Evolutionary conservation across 257 asterid species (phyloP).

Genomic region (Verbascum thapsus): DNA sequence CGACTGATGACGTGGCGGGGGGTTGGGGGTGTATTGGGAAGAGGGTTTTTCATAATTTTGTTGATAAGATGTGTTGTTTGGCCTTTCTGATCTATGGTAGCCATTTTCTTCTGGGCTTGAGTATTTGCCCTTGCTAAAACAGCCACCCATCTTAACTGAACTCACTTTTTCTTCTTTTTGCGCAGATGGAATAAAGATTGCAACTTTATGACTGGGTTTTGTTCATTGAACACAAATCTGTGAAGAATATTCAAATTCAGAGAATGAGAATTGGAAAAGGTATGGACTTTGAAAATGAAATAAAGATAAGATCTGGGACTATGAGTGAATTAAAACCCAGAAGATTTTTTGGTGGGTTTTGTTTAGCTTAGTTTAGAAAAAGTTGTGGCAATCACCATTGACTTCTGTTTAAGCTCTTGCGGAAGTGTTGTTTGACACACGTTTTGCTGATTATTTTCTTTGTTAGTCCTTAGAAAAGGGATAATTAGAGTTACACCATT

Average conservation of each 20-base stretch:
- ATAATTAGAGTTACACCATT: no score
- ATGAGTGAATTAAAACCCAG: slow-evolving; percentile 4
- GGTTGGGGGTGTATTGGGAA: slow-evolving; percentile 27
- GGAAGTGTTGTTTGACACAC: slow-evolving; percentile 28
- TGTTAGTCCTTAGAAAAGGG: no score
- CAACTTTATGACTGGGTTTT: slow-evolving; percentile 29
- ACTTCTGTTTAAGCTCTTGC: background rate
- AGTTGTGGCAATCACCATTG: background rate
- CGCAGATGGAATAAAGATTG: slow-evolving; percentile 33
- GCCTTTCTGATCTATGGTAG: slow-evolving; percentile 37
- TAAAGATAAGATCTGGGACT: background rate
- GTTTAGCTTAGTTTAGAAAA: no score
- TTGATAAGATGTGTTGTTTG: slow-evolving; percentile 24
- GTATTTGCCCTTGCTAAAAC: slow-evolving; percentile 53
- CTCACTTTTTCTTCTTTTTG: no score
- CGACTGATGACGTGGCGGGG: no score
- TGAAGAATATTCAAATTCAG: slow-evolving; percentile 11
- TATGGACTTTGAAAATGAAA: background rate
- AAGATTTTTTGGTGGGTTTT: background rate
- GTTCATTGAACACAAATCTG: background rate
- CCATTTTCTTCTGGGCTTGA: slow-evolving; percentile 42
- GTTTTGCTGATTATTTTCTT: slow-evolving; percentile 2
- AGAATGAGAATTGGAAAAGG: background rate
- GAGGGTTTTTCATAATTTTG: slow-evolving; percentile 36
- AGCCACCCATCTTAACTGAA: slow-evolving; percentile 79